Conservation (phyloP, 345 rosid genomes). For the Citrus hindsii region DNA sequence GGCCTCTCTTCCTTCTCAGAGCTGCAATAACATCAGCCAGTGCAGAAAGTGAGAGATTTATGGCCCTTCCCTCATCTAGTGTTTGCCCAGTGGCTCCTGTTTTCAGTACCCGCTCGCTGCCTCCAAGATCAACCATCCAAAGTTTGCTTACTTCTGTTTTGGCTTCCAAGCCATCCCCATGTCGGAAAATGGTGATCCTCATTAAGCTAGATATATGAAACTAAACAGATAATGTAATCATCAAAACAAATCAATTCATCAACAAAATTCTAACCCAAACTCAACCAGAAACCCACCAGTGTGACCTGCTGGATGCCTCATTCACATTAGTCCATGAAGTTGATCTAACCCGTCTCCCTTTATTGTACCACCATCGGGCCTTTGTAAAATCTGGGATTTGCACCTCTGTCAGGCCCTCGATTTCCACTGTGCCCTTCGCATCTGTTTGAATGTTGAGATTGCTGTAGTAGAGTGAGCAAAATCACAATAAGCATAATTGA, state of each 20-base stretch:
- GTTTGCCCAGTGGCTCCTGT: slow-evolving; percentile 84
- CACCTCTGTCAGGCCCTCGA: slow-evolving; percentile 80
- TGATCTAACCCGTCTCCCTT: slow-evolving; percentile 69
- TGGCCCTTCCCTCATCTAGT: slow-evolving; percentile 82
- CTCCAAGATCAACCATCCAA: slow-evolving; percentile 98
- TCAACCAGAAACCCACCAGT: slow-evolving; percentile 61
- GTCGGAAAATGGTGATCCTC: slow-evolving; percentile 67
- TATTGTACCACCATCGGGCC: slow-evolving; percentile 79
- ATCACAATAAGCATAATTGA: slow-evolving; percentile 22
- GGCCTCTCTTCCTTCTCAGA: slow-evolving; percentile 73
- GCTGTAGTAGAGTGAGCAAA: slow-evolving; percentile 45
- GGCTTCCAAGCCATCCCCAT: slow-evolving; percentile 48
- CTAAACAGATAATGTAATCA: slow-evolving; percentile 53
- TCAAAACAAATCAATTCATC: slow-evolving; percentile 27
- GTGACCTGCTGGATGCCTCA: slow-evolving; percentile 89
- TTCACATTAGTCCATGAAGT: slow-evolving; percentile 89
- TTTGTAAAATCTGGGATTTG: slow-evolving; percentile 51
- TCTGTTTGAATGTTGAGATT: slow-evolving; percentile 89
- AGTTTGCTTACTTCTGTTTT: slow-evolving; percentile 73
- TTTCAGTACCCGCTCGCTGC: slow-evolving; percentile 84
- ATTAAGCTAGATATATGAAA: slow-evolving; percentile 72
- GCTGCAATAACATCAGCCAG: slow-evolving; percentile 94
- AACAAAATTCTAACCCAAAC: slow-evolving; percentile 9
- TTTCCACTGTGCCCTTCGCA: slow-evolving; percentile 73
- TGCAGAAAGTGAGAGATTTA: slow-evolving; percentile 94